Evolutionary conservation across 176 grass and related monocot genomes (phyloP).

Genomic region (Cymbopogon citratus): DNA sequence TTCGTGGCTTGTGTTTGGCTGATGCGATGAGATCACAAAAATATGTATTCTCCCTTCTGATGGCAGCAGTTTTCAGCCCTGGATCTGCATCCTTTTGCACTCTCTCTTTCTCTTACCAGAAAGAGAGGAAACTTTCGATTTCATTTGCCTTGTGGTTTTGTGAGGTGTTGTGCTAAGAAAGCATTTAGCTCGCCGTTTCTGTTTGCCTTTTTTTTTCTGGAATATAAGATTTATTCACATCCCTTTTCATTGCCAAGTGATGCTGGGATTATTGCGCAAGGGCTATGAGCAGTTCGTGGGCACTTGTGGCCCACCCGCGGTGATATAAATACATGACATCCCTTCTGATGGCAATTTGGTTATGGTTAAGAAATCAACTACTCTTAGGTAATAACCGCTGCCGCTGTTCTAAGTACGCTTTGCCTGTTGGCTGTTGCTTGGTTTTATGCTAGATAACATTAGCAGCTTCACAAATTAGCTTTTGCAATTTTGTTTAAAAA

Average conservation of each 20-base stretch:
- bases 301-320: constrained; percentile 9
- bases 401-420: neutral
- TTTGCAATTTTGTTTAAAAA: neutral
- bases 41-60: constrained; percentile 34
- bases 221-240: neutral
- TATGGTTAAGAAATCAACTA: neutral
- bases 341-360: constrained; percentile 39
- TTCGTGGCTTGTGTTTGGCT: constrained; percentile 32
- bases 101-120: neutral
- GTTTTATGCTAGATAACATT: neutral
- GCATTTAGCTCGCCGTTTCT: neutral
- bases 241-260: constrained; percentile 25
- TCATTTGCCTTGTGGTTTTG: neutral
- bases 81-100: neutral
- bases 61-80: constrained; percentile 10
- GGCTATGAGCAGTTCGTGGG: constrained; percentile 43
- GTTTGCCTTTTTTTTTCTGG: neutral
- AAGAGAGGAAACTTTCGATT: neutral
- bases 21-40: constrained; percentile 52
- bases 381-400: neutral
- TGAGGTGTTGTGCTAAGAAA: neutral
- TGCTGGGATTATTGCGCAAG: constrained; percentile 58
- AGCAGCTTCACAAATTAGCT: neutral
- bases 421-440: no score
- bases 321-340: constrained; percentile 34